phyloP scores from a whole-genome alignment of 768 basidiomycete genomes.

The Kwoniella botswanensis region DNA sequence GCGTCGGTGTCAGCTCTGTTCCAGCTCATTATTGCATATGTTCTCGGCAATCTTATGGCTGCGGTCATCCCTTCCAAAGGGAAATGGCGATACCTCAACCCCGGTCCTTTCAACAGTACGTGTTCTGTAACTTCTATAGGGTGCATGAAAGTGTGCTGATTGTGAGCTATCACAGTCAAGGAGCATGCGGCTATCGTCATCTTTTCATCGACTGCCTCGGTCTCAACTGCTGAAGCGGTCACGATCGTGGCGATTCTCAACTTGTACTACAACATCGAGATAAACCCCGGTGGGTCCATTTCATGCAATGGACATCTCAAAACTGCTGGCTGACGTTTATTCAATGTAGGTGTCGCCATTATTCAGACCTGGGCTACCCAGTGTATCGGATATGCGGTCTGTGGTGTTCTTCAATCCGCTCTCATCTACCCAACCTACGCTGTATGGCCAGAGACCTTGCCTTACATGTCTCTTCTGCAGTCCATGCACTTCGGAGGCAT shows the following conservation, averaged over 20 bases:
- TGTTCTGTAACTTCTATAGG: conserved; percentile 7
- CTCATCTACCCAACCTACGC: conserved; percentile 66
- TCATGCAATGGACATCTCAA: too few relatives aligned
- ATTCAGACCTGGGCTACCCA: conserved; percentile 67
- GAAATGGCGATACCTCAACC: conserved; percentile 67
- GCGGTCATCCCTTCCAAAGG: conserved; percentile 62
- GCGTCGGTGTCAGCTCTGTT: conserved; percentile 66
- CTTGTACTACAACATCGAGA: too few relatives aligned
- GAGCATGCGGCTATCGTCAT: conserved; percentile 68
- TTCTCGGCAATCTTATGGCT: conserved; percentile 62
- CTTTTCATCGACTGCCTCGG: conserved; percentile 67
- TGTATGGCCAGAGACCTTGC: conserved; percentile 65
- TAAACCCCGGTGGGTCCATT: too few relatives aligned
- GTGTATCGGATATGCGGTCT: conserved; percentile 65
- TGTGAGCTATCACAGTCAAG: conserved; percentile 59
- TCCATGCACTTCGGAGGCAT: conserved; percentile 64
- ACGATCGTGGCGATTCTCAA: too few relatives aligned
- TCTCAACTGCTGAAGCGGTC: conserved; percentile 25
- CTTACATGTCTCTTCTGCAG: conserved; percentile 65
- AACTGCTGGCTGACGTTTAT: too few relatives aligned
- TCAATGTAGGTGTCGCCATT: conserved; percentile 59
- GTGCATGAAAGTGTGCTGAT: neutral
- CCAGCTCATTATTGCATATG: conserved; percentile 62
- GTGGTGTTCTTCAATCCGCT: conserved; percentile 63
- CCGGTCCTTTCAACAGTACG: conserved; percentile 70